Conservation (phyloP, 305 asterid species). For the Andrographis paniculata region DNA sequence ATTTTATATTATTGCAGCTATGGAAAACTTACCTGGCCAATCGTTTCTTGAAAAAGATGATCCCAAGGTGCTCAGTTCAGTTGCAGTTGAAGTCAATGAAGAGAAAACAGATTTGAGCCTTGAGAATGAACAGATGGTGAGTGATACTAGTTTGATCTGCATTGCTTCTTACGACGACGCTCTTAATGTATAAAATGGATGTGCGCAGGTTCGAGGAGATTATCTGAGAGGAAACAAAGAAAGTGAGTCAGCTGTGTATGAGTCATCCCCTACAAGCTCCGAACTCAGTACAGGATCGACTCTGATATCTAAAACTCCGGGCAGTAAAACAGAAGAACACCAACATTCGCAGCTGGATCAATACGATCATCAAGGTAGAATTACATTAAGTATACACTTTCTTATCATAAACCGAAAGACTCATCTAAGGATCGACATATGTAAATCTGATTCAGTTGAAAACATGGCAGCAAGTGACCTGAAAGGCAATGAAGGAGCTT, state of each 20-base stretch:
- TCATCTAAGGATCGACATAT: slow-evolving; percentile 11
- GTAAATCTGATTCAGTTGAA: slow-evolving; percentile 23
- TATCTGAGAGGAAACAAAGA: slow-evolving; percentile 71
- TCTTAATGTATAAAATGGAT: background rate
- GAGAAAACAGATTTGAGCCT: slow-evolving; percentile 79
- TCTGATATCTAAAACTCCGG: slow-evolving; percentile 27
- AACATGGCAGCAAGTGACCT: slow-evolving; percentile 29
- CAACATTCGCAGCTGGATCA: slow-evolving; percentile 41
- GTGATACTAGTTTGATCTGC: slow-evolving; percentile 9
- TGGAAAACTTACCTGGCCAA: slow-evolving; percentile 37
- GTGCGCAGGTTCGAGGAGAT: slow-evolving; percentile 64
- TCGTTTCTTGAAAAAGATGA: slow-evolving; percentile 87
- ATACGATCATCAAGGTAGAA: slow-evolving; percentile 13
- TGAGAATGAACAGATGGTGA: slow-evolving; percentile 88
- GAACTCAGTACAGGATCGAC: slow-evolving; percentile 76
- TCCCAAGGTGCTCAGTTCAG: slow-evolving; percentile 84
- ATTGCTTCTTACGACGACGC: background rate
- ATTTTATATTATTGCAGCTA: slow-evolving; percentile 29
- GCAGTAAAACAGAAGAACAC: slow-evolving; percentile 42
- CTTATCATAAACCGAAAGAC: background rate
- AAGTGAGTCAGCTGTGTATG: slow-evolving; percentile 53
- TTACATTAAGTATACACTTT: no score
- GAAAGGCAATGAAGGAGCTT: slow-evolving; percentile 27
- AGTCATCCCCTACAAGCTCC: slow-evolving; percentile 34
- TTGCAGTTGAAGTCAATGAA: slow-evolving; percentile 74